Conservation (phyloP, 495 filamentous ascomycete species). For the Haplographium delicatum region DNA sequence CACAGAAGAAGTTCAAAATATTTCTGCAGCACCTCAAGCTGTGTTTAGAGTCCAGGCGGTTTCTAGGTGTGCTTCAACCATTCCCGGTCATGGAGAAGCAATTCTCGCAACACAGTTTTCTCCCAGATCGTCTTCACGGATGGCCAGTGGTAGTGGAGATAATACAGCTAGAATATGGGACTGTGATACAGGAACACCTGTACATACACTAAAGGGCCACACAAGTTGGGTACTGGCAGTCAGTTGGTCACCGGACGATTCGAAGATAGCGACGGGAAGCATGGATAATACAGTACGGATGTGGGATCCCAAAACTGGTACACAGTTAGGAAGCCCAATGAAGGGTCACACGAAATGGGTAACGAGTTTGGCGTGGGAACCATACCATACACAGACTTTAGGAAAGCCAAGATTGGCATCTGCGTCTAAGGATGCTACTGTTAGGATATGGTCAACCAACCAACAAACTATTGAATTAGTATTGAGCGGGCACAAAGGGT, state of each 20-base stretch:
- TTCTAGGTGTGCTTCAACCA: constrained; percentile 79
- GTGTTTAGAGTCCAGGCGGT: constrained; percentile 93
- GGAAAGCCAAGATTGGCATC: constrained; percentile 78
- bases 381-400: constrained; percentile 76
- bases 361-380: constrained; percentile 85
- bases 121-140: constrained; percentile 67
- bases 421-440: constrained; percentile 84
- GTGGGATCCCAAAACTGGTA: constrained; percentile 84
- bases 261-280: constrained; percentile 79
- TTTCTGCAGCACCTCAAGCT: constrained; percentile 85
- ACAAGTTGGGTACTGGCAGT: constrained; percentile 89
- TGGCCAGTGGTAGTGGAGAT: constrained; percentile 90
- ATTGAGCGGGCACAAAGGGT: constrained; percentile 81
- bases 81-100: constrained; percentile 86
- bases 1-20: constrained; percentile 56
- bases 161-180: constrained; percentile 93
- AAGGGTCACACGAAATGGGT: constrained; percentile 94
- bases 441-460: constrained; percentile 82
- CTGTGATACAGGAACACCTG: constrained; percentile 87
- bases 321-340: constrained; percentile 66
- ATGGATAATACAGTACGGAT: constrained; percentile 90
- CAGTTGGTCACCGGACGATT: constrained; percentile 78
- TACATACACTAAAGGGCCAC: constrained; percentile 87
- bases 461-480: constrained; percentile 72
- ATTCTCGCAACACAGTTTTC: constrained; percentile 90